Base-by-base conservation (phyloP, 1,284 basidiomycete genomes). In the Melampsora americana region DNA sequence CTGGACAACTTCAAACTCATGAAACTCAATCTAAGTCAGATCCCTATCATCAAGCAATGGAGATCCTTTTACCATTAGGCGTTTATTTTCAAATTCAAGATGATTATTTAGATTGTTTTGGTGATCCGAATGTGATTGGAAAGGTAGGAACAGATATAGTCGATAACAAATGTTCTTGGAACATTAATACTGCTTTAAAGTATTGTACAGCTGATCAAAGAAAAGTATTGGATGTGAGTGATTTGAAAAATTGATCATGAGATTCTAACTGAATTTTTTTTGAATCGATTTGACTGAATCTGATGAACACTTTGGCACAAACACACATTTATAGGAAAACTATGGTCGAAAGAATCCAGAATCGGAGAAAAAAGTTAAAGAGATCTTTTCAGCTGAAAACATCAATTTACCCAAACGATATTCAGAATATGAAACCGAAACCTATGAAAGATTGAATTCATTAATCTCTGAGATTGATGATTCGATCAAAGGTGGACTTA, bases 31-130 rank as follows among this genome's bases (percentile, higher is more conserved):
- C 53, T 1, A 56, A n/a, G n/a, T 88, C 78, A 84, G 87, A 44
- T 84, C 87, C 92, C 5, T 98, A 93, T 86, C 87, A 90, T 76
- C 84, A 89, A 79, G 92, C 95, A 0, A 86, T 90, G 69, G 87
- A 89, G 67, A 95, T 99, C 82, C 88, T 98, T 66, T 85, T 99
- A 72, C 93, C 92, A 11, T 87, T 98, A 78, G 95, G 96, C 77
- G 94, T 96, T 84, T 99, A 98, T 85, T 99, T 98, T 89, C 95
- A 99, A 85, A 88, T 96, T 67, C 95, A 99, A 84, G 95, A 99
- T 84, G 96, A 99, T 84, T 98, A 91, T 85, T 89, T 99, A 79
- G 95, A 99, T 84, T 96, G 90, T 82, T 90, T 90, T 69, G 93
- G 90, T 14, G 88, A 92, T 1, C 92, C 93, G 0, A 93, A 95